A percentile compares a stretch with the other conserved stretches of the same genome.
Conservation (phyloP, 176 grass and related monocot genomes). For the Eleusine indica region DNA sequence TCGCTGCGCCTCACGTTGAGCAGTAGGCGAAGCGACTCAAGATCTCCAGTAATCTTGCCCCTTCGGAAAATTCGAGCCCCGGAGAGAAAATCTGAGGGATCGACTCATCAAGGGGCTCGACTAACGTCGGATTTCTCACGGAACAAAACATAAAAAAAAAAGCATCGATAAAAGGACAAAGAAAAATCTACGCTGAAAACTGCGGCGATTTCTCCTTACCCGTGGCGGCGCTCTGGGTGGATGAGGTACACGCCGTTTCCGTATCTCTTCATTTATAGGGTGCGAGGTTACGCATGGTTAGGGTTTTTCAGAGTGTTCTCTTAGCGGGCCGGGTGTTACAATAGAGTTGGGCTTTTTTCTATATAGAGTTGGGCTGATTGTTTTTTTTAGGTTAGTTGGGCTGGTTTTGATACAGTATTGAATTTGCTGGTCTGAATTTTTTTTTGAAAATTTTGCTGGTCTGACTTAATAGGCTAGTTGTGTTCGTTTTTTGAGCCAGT, state of each 20-base stretch:
- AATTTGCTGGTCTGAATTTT: too few species aligned
- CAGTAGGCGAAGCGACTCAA: slow-evolving; percentile 86
- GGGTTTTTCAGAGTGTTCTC: slow-evolving; percentile 31
- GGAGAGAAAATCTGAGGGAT: slow-evolving; percentile 44
- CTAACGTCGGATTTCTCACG: background rate
- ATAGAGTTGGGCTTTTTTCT: background rate
- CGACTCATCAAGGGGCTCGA: slow-evolving; percentile 73
- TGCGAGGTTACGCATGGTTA: background rate
- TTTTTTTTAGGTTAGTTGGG: too few species aligned
- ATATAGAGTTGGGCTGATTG: background rate
- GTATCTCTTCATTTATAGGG: slow-evolving; percentile 11
- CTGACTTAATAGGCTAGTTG: too few species aligned
- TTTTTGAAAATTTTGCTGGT: too few species aligned
- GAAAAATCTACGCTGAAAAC: background rate
- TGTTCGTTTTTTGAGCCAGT: too few species aligned
- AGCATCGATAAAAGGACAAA: background rate
- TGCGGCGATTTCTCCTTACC: background rate
- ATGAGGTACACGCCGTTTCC: too few species aligned
- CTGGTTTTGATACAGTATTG: too few species aligned
- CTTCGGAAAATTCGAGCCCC: slow-evolving; percentile 71
- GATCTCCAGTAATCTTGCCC: slow-evolving; percentile 69
- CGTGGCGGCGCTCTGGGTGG: slow-evolving; percentile 11
- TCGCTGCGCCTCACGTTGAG: slow-evolving; percentile 63
- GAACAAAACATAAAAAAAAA: background rate
- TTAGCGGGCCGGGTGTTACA: background rate